phyloP scores from a whole-genome alignment of 441 rosid species.

The Brassica hybrid region DNA sequence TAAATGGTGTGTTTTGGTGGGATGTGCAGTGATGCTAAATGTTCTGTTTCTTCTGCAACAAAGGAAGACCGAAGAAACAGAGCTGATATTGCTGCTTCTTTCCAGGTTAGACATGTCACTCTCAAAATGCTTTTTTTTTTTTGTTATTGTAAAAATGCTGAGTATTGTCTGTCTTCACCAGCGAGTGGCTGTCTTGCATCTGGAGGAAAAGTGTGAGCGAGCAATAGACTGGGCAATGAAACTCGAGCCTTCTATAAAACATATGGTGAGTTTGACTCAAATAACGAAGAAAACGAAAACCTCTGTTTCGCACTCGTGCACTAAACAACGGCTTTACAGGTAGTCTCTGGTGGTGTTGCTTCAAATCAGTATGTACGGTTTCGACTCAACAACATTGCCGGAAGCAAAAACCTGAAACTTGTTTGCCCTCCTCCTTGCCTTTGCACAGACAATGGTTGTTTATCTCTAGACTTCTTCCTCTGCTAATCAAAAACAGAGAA shows the following conservation, averaged over 20 bases:
- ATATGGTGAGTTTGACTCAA: constrained; percentile 57
- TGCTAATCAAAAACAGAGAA: background rate
- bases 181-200: constrained; percentile 93
- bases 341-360: constrained; percentile 96
- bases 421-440: constrained; percentile 88
- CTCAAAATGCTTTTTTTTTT: background rate
- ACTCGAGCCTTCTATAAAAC: constrained; percentile 81
- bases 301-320: constrained; percentile 17
- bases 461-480: too few relatives aligned
- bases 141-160: background rate
- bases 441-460: constrained; percentile 85
- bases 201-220: constrained; percentile 92
- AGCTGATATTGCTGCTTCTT: constrained; percentile 95
- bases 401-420: constrained; percentile 72
- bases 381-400: constrained; percentile 64
- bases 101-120: constrained; percentile 66
- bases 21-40: constrained; percentile 64
- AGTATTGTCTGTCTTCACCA: constrained; percentile 41
- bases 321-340: constrained; percentile 52
- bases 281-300: background rate
- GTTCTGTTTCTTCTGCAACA: constrained; percentile 74
- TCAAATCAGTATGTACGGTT: constrained; percentile 78
- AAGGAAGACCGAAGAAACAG: constrained; percentile 73
- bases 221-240: constrained; percentile 91
- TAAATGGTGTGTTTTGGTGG: constrained; percentile 18